Evolutionary conservation across 78 protist genomes (phyloP), one percentile per base, ranked within the genome.

Genomic region (Mastigamoeba balamuthi): DNA sequence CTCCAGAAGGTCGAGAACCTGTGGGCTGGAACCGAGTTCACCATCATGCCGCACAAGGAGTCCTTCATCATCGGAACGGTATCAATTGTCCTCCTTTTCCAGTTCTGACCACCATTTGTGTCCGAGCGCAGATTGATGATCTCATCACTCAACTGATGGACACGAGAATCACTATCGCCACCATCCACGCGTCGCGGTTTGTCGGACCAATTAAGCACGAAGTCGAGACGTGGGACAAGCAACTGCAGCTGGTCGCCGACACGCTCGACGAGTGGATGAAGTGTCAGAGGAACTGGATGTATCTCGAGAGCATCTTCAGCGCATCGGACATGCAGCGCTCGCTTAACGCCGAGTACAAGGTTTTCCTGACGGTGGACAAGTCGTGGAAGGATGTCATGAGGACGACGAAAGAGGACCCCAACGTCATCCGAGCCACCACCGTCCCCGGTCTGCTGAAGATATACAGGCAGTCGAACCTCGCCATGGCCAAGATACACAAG

Each of bases 251-350:
- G 64, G 75, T 90, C 40, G 37, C 72, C 2, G 93, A 88, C 23
- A 40, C 84, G n/a, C 86, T 93, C 5, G 95, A 93, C 43, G 94
- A 80, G 43, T 87, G 91, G 93, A 67, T 90, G 17, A 40, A 30
- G 36, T 87, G 90, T 77, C 97, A 93, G 80, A 43, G 88, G 5
- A 38, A 17, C 66, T 91, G 91, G 91, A 40, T 86, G 65, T 83
- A 86, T 73, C 58, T 90, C 4, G 93, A 90, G 71, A 53, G 38
- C 81, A 86, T 93, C 75, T 91, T 93, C 36, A 3, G 63, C 5
- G 74, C 74, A 0, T 75, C 81, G 5, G 97, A 93, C 48, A 88
- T 93, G 40, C 81, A 74, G 69, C 75, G 82, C 30, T 94, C 90
- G 77, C 80, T 91, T 72, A 83, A 77, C 1, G 66, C 1, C 17